Base-by-base conservation (phyloP, 2,329 filamentous ascomycete species). In the Cordyceps pruinosa region DNA sequence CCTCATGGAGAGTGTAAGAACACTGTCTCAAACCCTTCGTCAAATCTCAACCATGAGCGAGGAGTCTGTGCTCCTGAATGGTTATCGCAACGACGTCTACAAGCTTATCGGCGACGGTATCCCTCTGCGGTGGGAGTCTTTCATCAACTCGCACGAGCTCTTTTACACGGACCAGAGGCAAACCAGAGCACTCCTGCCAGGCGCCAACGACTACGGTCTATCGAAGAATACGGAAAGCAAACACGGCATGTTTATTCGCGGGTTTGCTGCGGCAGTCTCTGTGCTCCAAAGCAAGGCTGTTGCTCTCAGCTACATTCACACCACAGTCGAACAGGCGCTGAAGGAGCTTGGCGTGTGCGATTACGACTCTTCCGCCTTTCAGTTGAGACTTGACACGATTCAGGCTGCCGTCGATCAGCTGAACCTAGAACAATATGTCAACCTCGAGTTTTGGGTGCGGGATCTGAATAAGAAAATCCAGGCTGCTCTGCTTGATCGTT, bases 1-100 rank as follows among this genome's bases (percentile, higher is more conserved):
- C 68, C 75, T 99, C 63, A 99, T 99, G 91, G 94, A 99, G 74
- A 97, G 91, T 66, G 90, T 97, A n/a, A 84, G 92, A 58, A 97
- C 91, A 0, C 87, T 96, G 61, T 83, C 90, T 2, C 93, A 97
- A 72, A 97, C 91, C 0, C 87, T 88, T 64, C 86, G 90, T 30
- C 85, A 89, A 51, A 95, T 99, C 59, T 79, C 84, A 19, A 84
- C 88, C 56, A 93, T 99, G 89, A 83, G 86, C 12, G 89, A 93
- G 63, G 91, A 97, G 58, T 85, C 91, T 1, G 86, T 96, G 49
- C 77, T 99, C 23, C 79, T 99, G 25, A 91, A 89, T 67, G 91
- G 93, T 25, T 96, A 97, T 68, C 85, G 91, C 63, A 96, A 95
- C 62, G 90, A 97, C 60, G 90, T 94, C 1, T 92, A 96, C 66